These are phyloP conservation scores for Mucor sp. DNA, from an alignment of 371 early-diverging fungal species.

Conservation along the genomic window DNA sequence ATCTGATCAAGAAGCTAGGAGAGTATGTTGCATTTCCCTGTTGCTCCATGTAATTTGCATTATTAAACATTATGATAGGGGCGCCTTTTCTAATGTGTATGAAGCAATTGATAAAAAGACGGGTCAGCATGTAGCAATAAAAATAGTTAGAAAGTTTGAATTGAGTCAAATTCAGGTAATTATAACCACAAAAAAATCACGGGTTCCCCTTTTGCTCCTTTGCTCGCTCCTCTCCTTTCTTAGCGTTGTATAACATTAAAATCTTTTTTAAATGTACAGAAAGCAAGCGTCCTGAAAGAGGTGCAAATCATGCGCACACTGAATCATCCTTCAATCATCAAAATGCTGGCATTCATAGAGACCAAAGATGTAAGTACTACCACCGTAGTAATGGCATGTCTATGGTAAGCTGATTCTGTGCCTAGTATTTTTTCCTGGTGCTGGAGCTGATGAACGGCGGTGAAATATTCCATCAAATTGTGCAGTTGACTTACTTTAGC, in stretches of 20 bases:
- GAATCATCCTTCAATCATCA: conserved; percentile 78
- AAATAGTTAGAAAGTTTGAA: conserved; percentile 74
- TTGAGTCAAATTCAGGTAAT: conserved; percentile 59
- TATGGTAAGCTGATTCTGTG: background rate
- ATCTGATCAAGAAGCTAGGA: conserved; percentile 62
- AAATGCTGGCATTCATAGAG: conserved; percentile 68
- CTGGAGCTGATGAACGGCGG: conserved; percentile 87
- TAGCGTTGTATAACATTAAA: conserved; percentile 9
- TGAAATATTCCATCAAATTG: conserved; percentile 85
- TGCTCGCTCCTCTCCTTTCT: background rate
- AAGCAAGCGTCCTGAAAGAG: conserved; percentile 84
- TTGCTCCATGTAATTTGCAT: conserved; percentile 1
- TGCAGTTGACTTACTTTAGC: conserved; percentile 77
- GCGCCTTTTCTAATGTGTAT: conserved; percentile 86
- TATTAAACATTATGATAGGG: conserved; percentile 44
- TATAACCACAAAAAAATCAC: conserved; percentile 28
- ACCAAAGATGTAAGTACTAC: conserved; percentile 39
- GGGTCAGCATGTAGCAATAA: conserved; percentile 75
- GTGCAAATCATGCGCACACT: conserved; percentile 84
- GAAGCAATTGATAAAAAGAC: conserved; percentile 61
- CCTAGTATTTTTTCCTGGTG: conserved; percentile 73
- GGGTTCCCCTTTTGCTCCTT: background rate
- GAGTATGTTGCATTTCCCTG: conserved; percentile 53
- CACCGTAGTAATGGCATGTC: background rate
- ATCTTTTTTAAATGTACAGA: conserved; percentile 39